Conservation (phyloP, 306 rosid genomes). For the Casuarina equisetifolia region DNA sequence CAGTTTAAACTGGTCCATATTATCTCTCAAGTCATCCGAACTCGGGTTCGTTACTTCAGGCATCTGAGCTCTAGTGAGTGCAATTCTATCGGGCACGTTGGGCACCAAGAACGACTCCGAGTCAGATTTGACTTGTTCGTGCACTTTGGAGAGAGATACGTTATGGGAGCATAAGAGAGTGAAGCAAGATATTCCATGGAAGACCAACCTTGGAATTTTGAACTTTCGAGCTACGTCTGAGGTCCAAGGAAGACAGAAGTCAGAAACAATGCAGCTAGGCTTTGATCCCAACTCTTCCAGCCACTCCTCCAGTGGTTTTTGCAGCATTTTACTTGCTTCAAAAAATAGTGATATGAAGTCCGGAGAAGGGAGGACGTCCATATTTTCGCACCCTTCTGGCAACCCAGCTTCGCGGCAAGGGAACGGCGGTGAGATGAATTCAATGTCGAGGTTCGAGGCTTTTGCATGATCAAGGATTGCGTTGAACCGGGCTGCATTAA, state of each 20-base stretch:
- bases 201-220: slow-evolving; percentile 29
- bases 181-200: slow-evolving; percentile 20
- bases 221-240: slow-evolving; percentile 14
- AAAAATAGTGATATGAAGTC: background rate
- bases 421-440: slow-evolving; percentile 9
- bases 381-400: slow-evolving; percentile 28
- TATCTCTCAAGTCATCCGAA: slow-evolving; percentile 16
- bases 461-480: background rate
- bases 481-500: background rate
- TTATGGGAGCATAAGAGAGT: slow-evolving; percentile 25
- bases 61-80: slow-evolving; percentile 40
- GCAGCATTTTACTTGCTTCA: slow-evolving; percentile 6
- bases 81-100: slow-evolving; percentile 39
- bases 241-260: slow-evolving; percentile 23
- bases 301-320: slow-evolving; percentile 13
- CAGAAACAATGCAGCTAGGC: slow-evolving; percentile 33
- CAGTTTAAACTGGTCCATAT: slow-evolving; percentile 19
- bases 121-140: slow-evolving; percentile 32
- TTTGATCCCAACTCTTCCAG: slow-evolving; percentile 2
- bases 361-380: slow-evolving; percentile 16
- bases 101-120: slow-evolving; percentile 45
- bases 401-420: slow-evolving; percentile 25
- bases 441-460: background rate
- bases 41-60: background rate
- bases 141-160: slow-evolving; percentile 36